These are phyloP conservation scores for Colletotrichum brevisporum DNA, from an alignment of 2,329 filamentous ascomycete genomes.

Conservation along the genomic window DNA sequence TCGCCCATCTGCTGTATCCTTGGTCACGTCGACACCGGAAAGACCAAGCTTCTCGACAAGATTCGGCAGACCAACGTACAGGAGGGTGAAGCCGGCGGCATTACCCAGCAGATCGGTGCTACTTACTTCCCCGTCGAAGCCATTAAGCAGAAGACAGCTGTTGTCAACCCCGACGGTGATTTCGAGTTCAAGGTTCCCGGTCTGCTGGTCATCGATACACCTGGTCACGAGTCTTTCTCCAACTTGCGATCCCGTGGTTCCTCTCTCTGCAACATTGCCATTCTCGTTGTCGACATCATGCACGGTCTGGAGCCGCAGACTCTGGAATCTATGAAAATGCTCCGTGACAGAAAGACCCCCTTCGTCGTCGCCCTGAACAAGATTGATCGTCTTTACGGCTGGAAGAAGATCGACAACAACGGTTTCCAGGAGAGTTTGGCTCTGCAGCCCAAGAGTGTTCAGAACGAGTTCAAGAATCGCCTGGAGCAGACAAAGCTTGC, in stretches of 20 bases:
- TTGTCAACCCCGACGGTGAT: conserved; percentile 89
- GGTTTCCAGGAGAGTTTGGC: conserved; percentile 94
- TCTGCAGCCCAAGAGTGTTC: conserved; percentile 91
- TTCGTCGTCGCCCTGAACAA: conserved; percentile 99
- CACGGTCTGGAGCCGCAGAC: conserved; percentile 98
- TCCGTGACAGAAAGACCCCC: conserved; percentile 93
- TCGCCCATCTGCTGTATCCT: conserved; percentile 99
- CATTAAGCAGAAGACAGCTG: conserved; percentile 90
- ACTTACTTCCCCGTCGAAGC: conserved; percentile 99
- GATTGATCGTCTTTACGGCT: conserved; percentile 98
- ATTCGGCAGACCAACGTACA: conserved; percentile 98
- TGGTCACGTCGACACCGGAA: conserved; percentile 99
- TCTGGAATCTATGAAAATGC: conserved; percentile 94
- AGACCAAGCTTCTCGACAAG: conserved; percentile 99
- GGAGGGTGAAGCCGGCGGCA: conserved; percentile 98
- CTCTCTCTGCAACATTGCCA: conserved; percentile 99
- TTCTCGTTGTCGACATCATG: conserved; percentile 99
- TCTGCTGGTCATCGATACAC: conserved; percentile 96
- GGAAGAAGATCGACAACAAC: conserved; percentile 99
- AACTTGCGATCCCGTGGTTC: conserved; percentile 97
- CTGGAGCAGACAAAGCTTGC: conserved; percentile 92
- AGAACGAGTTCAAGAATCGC: conserved; percentile 94
- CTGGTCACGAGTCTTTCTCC: conserved; percentile 99
- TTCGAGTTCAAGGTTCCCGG: conserved; percentile 99
- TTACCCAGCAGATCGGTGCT: conserved; percentile 99